A percentile compares a stretch with the other conserved stretches of the same genome.
Evolutionary conservation across 805 yeast species (phyloP).

Genomic region (Ogataea pini): DNA sequence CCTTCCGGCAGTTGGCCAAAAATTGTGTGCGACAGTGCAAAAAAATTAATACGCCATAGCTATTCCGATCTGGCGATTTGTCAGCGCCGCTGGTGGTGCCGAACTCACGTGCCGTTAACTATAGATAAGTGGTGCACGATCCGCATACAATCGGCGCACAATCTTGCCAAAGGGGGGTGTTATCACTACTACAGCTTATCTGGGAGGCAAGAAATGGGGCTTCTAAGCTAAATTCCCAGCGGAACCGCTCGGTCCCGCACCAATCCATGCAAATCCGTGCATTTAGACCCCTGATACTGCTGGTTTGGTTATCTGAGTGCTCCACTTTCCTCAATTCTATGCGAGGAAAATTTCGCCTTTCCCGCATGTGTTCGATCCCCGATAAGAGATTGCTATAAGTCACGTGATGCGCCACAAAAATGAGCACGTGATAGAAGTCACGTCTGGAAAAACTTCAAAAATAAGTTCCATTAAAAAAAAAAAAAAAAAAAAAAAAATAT

Average conservation of each 20-base stretch:
- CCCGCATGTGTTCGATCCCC: neutral
- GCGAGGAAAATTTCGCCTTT: neutral
- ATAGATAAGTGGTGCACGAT: neutral
- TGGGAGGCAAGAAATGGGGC: too few relatives aligned
- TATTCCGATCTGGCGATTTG: neutral
- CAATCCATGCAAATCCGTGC: neutral
- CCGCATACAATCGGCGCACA: too few relatives aligned
- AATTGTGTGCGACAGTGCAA: neutral
- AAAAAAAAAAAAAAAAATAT: too few relatives aligned
- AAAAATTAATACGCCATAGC: neutral
- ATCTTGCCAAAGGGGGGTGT: too few relatives aligned
- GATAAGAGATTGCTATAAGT: constrained; percentile 3
- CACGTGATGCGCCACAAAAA: constrained; percentile 4
- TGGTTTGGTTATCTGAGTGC: neutral
- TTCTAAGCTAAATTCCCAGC: too few relatives aligned
- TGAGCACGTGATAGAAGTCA: neutral
- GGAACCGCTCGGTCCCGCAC: too few relatives aligned
- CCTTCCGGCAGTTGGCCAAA: neutral
- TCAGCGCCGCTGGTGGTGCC: neutral
- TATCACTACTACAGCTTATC: too few relatives aligned
- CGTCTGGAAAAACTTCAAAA: neutral
- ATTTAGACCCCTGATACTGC: neutral
- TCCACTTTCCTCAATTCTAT: neutral
- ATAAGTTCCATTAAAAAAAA: neutral
- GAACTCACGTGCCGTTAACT: neutral